A percentile compares a stretch with the other conserved stretches of the same genome.
These are phyloP conservation scores for Xylaria sp. DNA, from an alignment of 2,329 filamentous ascomycete genomes.

Conservation along the genomic window DNA sequence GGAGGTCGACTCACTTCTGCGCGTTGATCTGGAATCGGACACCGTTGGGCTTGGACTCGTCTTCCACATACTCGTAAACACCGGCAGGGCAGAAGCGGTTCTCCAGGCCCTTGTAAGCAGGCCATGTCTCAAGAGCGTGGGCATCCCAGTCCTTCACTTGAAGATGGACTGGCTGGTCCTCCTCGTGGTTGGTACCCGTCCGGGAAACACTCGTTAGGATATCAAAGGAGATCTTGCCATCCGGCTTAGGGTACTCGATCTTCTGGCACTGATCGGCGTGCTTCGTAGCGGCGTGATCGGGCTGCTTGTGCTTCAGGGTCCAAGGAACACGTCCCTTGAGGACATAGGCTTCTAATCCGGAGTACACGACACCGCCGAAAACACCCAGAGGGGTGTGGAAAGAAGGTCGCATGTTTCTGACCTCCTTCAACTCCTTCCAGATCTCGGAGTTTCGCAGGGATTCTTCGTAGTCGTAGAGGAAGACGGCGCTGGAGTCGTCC, in stretches of 20 bases:
- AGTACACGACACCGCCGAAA: conserved; percentile 87
- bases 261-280: conserved; percentile 72
- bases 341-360: conserved; percentile 83
- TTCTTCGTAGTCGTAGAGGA: conserved; percentile 93
- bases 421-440: conserved; percentile 90
- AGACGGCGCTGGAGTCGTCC: conserved; percentile 63
- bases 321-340: conserved; percentile 82
- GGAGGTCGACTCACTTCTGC: conserved; percentile 70
- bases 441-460: conserved; percentile 78
- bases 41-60: conserved; percentile 76
- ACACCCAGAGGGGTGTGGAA: conserved; percentile 85
- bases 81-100: conserved; percentile 96
- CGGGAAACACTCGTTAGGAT: conserved; percentile 92
- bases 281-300: conserved; percentile 75
- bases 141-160: conserved; percentile 94
- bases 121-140: conserved; percentile 78
- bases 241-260: conserved; percentile 96
- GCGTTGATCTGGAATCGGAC: conserved; percentile 97
- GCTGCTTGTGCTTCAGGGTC: conserved; percentile 80
- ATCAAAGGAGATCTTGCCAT: conserved; percentile 91
- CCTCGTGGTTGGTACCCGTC: conserved; percentile 96
- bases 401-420: conserved; percentile 94
- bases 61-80: conserved; percentile 97
- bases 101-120: conserved; percentile 85
- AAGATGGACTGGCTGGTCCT: conserved; percentile 94